Base-by-base conservation (phyloP, 2,329 filamentous ascomycete species). In the Sporothrix protearum region DNA sequence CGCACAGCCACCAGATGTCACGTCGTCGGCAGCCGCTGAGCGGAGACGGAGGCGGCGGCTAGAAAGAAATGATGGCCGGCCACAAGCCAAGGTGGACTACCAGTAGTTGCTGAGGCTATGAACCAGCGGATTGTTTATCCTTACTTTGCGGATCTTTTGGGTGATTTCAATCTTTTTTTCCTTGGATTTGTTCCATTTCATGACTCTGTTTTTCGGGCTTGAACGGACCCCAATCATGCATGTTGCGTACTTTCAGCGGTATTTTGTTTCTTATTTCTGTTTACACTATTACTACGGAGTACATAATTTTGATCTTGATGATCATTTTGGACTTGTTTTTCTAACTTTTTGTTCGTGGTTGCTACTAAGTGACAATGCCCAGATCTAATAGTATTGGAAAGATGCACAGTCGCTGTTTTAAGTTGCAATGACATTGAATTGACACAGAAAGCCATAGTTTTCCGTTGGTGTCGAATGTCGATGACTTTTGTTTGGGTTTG, bases 41-140 rank as follows among this genome's bases (percentile, higher is more conserved):
- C 85, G 89, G 71, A 85, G 88, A 73, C 78, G 86, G 74, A 81
- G 88, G 77, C 83, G 88, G 75, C 82, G 88, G 74, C 77, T 84
- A 73, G 88, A 90, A 78, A 82, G 88, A 75, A 79, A 81, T 79
- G 79, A 82, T 75, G 75, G 82, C 76, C 78, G 81, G 79, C 61
- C 80, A 78, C 64, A 76, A 77, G 77, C 75, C 66, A 73, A 74
- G 42, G 75, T 77, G 2, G 77, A 78, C 68, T 78, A 76, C 59
- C 53, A 72, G 57, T 73, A 57, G 49, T 42, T 33, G 9, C 9
- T 16, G 19, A n/a, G 14, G 55, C 49, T 28, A 30, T 14, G 19
- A 14, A 57, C 42, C 61, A 14, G 9, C 14, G 7, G n/a, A 25
- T 25, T 57, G 16, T 25, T 51, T 64, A 16, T 70, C 45, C 16